These are phyloP conservation scores for Annulohypoxylon maeteangense DNA, from an alignment of 495 filamentous ascomycete genomes.

Conservation along the genomic window DNA sequence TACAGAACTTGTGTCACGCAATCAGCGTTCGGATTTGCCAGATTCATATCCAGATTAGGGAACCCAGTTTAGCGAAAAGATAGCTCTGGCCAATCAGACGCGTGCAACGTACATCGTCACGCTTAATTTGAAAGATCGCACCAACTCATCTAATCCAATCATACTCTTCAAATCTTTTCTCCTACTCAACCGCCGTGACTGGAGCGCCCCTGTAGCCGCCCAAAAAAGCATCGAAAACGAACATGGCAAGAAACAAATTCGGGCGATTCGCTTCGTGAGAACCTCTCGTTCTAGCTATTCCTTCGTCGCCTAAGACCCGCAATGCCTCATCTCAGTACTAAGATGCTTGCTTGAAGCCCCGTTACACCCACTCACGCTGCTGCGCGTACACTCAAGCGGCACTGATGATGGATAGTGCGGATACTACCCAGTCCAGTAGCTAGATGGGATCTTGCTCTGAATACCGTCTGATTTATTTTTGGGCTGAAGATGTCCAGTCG, in stretches of 20 bases:
- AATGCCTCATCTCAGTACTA: conserved; percentile 37
- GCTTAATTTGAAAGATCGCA: conserved; percentile 40
- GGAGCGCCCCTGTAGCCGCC: conserved; percentile 39
- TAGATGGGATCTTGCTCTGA: conserved; percentile 8
- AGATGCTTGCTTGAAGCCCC: background rate
- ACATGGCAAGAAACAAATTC: conserved; percentile 4
- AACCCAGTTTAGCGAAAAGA: background rate
- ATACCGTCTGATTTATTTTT: conserved; percentile 22
- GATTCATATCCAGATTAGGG: conserved; percentile 37
- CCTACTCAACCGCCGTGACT: conserved; percentile 42
- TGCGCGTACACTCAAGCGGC: background rate
- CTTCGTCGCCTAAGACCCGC: conserved; percentile 22
- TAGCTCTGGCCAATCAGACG: conserved; percentile 35
- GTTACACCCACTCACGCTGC: conserved; percentile 22
- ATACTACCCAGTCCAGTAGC: conserved; percentile 14
- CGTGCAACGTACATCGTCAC: conserved; percentile 31
- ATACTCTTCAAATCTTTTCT: conserved; percentile 4
- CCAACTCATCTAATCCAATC: conserved; percentile 35
- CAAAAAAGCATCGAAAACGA: conserved; percentile 14
- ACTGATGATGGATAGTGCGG: background rate
- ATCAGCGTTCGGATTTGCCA: conserved; percentile 36
- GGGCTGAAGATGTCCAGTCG: conserved; percentile 43
- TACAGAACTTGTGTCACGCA: conserved; percentile 20
- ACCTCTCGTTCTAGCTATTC: conserved; percentile 43
- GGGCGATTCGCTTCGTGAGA: conserved; percentile 46